Evolutionary conservation across 106 monocot genomes (phyloP), one percentile per base, ranked within the genome.

Genomic region (Apostasia shenzhenica): DNA sequence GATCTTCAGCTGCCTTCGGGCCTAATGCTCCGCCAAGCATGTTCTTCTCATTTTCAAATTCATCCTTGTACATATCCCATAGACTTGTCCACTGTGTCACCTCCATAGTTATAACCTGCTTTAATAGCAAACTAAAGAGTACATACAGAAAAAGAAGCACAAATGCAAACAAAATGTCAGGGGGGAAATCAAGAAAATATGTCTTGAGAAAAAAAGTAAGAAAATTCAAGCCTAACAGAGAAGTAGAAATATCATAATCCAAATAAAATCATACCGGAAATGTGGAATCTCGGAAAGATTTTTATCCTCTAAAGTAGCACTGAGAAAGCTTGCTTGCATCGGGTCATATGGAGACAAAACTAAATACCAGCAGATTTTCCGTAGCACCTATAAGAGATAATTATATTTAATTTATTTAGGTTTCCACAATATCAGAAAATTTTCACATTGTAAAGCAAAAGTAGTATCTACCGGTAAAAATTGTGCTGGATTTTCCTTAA

Each of bases 261-360:
- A 26, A 59, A 57, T 54, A 57, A 73, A 53, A 9, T 41, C 72
- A 2, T 75, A 99, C 97, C 83, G 80, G 59, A 99, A 93, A 73
- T 83, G 86, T 37, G 97, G 87, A 45, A 99, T 87, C 79, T 99
- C 97, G 68, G 86, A 86, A 52, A 99, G 72, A 77, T 99, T 90
- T 72, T 99, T 93, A 71, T 99, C 92, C 62, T 99, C 97, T 60
- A 93, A 61, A 45, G 92, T 90, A 69, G 97, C 83, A 76, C 85
- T 99, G 13, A 93, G 92, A 79, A 99, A 92, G 67, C 97, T 99
- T 46, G 97, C 90, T 73, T 99, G 97, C 97, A 99, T 99, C n/a
- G 97, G 83, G 69, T 90, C 97, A 70, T 99, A 85, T 54, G 97
- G 92, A 37, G 97, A 55, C 75, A 99, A 75, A 11, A 87, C 97